Conservation (phyloP, 345 rosid species). For the Boechera retrofracta region DNA sequence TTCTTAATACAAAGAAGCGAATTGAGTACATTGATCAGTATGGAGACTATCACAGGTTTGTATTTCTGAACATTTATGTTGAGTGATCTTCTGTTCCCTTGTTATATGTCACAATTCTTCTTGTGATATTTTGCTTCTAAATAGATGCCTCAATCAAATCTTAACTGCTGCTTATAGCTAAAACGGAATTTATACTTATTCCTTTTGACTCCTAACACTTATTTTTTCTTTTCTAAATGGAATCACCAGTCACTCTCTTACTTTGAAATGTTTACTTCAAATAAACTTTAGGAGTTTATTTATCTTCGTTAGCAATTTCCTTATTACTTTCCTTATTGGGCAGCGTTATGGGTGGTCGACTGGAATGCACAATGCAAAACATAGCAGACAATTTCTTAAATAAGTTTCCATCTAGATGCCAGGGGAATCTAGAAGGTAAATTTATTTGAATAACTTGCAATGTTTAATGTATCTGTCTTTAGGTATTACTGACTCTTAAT, state of each 20-base stretch:
- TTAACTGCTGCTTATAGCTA: constrained; percentile 1
- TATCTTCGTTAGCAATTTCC: constrained; percentile 24
- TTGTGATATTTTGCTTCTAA: constrained; percentile 7
- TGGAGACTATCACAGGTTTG: constrained; percentile 76
- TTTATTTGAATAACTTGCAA: constrained; percentile 18
- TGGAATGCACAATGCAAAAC: constrained; percentile 99
- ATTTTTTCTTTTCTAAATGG: not conserved
- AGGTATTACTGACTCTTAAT: constrained; percentile 17
- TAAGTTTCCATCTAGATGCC: constrained; percentile 65
- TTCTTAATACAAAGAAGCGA: constrained; percentile 75
- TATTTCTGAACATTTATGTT: constrained; percentile 28
- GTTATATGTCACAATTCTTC: constrained; percentile 5
- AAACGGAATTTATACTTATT: constrained; percentile 7
- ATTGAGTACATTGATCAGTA: constrained; percentile 63
- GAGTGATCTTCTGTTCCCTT: constrained; percentile 9
- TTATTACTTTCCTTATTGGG: constrained; percentile 32
- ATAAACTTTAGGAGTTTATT: constrained; percentile 2
- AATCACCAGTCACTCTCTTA: constrained; percentile 3
- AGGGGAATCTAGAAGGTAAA: constrained; percentile 75
- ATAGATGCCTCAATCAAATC: constrained; percentile 2
- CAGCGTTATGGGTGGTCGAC: constrained; percentile 86
- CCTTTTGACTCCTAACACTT: not conserved
- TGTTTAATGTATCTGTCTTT: constrained; percentile 18
- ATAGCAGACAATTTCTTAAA: constrained; percentile 83
- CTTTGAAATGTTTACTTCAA: constrained; percentile 1